Evolutionary conservation across 2,329 filamentous ascomycete species (phyloP), one percentile per base, ranked within the genome.

Genomic region (Monosporascus sp.): DNA sequence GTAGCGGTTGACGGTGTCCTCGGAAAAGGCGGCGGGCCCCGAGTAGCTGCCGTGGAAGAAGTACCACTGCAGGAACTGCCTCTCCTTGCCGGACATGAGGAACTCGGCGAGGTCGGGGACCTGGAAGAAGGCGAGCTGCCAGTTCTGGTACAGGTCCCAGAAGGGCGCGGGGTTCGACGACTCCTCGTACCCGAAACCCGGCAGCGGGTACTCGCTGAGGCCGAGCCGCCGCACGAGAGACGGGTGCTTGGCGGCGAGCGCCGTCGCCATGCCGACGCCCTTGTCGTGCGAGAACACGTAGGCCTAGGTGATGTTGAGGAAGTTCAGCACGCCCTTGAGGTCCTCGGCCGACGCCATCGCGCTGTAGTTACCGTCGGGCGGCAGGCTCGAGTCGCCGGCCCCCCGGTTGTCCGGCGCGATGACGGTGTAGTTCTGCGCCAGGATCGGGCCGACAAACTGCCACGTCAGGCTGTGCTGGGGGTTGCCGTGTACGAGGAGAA

Each of bases 221-320:
- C 62, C 68, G 3, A 77, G 53, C 35, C 64, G 62, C 48, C 63
- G 65, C 5, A 76, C 68, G 0, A 68, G 39, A 1, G 56, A 54
- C 0, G 69, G 72, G 53, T 75, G 53, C 50, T 70, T 63, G 5
- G 66, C 61, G 1, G 73, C 71, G 0, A 77, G 64, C 0, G 73
- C 72, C 0, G 68, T 58, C 2, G 73, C 72, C 31, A 72, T 63
- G 0, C 74, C 75, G 3, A 67, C 69, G 17, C 75, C 75, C 52
- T 76, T 77, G 52, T 78, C 75, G 55, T 77, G 74, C 0, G 70
- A 64, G 55, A 77, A 70, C 0, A 77, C 69, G 53, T 75, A 74
- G 2, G 72, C 62, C 25, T 66, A 69, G 2, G 68, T 69, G 6
- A 75, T 62, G 22, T 72, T 72, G 7, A 77, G 57, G 43, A 75